Evolutionary conservation across 352 stramenopile species (phyloP).

Genomic region (Blastocystis sp.): DNA sequence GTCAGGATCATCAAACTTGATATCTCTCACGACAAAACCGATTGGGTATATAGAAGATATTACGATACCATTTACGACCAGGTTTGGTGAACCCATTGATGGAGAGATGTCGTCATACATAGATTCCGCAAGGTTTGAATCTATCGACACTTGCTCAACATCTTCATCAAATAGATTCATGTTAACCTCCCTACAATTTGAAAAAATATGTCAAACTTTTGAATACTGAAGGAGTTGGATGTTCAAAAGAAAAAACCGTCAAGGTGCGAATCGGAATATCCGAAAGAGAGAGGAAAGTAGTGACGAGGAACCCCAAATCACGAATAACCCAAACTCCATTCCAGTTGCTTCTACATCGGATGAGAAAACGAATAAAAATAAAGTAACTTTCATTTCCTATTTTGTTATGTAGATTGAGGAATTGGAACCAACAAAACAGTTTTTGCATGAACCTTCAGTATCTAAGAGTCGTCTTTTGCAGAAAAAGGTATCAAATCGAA

Average conservation of each 20-base stretch:
- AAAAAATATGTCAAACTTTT: not conserved
- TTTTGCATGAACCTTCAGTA: not conserved
- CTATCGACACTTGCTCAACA: not conserved
- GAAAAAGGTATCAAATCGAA: not conserved
- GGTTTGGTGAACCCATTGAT: not conserved
- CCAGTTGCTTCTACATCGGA: not conserved
- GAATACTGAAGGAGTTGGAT: not conserved
- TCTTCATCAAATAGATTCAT: not conserved
- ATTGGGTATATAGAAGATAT: not conserved
- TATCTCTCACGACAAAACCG: not conserved
- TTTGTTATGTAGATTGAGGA: not conserved
- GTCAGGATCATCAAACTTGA: not conserved
- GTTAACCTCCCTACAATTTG: not conserved
- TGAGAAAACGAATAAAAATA: not conserved
- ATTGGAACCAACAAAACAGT: not conserved
- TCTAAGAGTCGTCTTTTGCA: not conserved
- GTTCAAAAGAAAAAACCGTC: constrained; percentile 37
- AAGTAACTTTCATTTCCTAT: not conserved
- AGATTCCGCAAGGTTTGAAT: not conserved
- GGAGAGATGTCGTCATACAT: not conserved
- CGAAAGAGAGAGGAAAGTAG: constrained; percentile 15
- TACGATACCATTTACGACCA: not conserved
- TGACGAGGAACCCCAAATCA: not conserved
- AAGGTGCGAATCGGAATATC: not conserved
- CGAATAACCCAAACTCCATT: not conserved